phyloP scores from a whole-genome alignment of 2,329 filamentous ascomycete genomes.

The Penicillium paneum region DNA sequence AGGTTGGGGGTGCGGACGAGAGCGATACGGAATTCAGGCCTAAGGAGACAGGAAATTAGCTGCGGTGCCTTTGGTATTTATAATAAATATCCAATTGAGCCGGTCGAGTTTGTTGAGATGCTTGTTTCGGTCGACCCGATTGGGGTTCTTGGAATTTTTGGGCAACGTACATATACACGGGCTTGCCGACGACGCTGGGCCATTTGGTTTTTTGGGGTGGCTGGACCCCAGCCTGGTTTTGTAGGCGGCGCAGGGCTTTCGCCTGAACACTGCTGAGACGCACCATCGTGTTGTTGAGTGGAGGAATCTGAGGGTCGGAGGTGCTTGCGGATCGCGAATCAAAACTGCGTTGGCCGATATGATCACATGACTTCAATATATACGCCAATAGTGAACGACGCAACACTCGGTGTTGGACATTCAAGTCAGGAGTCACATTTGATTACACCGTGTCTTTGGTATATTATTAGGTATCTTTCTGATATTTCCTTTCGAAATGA shows the following conservation, averaged over 20 bases:
- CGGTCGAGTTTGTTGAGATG: background rate
- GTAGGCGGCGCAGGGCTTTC: background rate
- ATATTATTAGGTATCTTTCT: background rate
- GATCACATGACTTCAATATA: background rate
- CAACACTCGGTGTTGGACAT: background rate
- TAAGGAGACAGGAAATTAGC: conserved; percentile 36
- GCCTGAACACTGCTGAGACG: conserved; percentile 4
- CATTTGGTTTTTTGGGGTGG: conserved; percentile 1
- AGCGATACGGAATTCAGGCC: conserved; percentile 76
- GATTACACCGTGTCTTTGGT: background rate
- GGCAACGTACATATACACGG: conserved; percentile 56
- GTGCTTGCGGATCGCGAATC: conserved; percentile 4
- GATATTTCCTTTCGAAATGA: background rate
- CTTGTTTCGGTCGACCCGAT: background rate
- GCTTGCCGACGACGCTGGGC: conserved; percentile 35
- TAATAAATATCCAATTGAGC: background rate
- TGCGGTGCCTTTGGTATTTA: background rate
- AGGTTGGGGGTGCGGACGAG: conserved; percentile 70
- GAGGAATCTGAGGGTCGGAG: conserved; percentile 3
- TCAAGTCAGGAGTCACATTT: background rate
- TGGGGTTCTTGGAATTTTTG: conserved; percentile 6
- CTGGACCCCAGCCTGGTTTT: background rate
- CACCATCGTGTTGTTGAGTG: conserved; percentile 10
- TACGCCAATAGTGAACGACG: background rate
- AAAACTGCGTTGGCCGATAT: conserved; percentile 5